Evolutionary conservation across 805 yeast species (phyloP).

Genomic region (Myxozyma kluyveri): DNA sequence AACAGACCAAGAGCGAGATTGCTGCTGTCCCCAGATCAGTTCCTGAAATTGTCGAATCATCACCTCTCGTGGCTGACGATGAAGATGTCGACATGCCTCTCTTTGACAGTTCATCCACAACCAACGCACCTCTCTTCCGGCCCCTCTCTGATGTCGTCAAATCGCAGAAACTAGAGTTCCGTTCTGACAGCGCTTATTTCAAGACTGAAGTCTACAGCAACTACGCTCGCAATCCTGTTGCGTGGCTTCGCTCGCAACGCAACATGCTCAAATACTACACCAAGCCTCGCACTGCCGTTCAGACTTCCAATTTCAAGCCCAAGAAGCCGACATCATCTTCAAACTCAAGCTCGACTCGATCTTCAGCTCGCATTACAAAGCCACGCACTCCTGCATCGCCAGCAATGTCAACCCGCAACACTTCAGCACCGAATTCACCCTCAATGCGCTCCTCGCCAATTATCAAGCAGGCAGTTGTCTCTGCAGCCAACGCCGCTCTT

Average conservation of each 20-base stretch:
- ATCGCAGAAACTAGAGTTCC: slow-evolving; percentile 1
- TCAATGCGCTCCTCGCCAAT: too few relatives aligned
- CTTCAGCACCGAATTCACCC: slow-evolving; percentile 1
- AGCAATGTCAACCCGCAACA: slow-evolving; percentile 11
- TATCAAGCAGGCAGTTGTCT: slow-evolving; percentile 10
- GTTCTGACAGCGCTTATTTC: slow-evolving; percentile 14
- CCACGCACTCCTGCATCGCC: slow-evolving; percentile 7
- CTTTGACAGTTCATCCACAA: slow-evolving; percentile 2
- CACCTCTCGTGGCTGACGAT: slow-evolving; percentile 1
- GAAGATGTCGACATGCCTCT: slow-evolving; percentile 7
- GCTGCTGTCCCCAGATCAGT: slow-evolving; percentile 23
- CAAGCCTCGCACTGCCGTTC: neutral
- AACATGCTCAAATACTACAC: neutral
- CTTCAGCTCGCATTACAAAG: neutral
- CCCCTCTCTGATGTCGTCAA: slow-evolving; percentile 25
- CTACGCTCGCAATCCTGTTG: slow-evolving; percentile 11
- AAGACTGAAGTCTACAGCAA: slow-evolving; percentile 16
- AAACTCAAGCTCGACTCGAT: neutral
- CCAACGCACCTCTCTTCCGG: slow-evolving; percentile 14
- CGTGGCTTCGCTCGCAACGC: neutral
- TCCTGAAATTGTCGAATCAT: slow-evolving; percentile 10
- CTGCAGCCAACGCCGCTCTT: slow-evolving; percentile 3
- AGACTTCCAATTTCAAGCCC: neutral
- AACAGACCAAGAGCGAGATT: neutral
- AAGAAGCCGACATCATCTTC: neutral